Conservation (phyloP, 768 basidiomycete species). For the Collybiopsis confluens region DNA sequence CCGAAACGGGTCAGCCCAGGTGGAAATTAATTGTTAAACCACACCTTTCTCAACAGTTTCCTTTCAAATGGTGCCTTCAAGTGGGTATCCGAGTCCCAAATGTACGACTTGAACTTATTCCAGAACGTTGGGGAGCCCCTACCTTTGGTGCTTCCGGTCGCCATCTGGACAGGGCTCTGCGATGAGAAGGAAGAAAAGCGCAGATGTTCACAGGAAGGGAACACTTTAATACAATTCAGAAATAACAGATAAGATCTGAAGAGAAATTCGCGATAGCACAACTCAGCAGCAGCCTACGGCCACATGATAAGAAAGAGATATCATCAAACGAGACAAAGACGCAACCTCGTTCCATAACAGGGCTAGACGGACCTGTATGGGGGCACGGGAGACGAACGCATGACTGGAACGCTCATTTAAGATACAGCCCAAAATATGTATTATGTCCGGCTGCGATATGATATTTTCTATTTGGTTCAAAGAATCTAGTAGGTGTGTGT, state of each 20-base stretch:
- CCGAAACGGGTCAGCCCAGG: too few species aligned
- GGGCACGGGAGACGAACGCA: too few species aligned
- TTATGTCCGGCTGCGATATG: neutral
- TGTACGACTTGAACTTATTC: conserved; percentile 16
- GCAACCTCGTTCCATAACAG: too few species aligned
- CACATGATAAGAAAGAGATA: conserved; percentile 2
- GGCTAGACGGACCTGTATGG: too few species aligned
- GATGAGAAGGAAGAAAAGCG: neutral
- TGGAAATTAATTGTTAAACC: too few species aligned
- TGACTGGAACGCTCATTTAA: too few species aligned
- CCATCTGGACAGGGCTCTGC: neutral
- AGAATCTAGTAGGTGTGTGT: neutral
- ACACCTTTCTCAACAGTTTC: conserved; percentile 17
- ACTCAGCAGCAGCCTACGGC: neutral
- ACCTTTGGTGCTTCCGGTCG: neutral
- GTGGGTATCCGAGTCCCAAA: conserved; percentile 22
- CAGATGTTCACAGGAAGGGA: neutral
- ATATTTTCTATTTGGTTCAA: neutral
- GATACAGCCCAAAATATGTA: neutral
- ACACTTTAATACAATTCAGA: neutral
- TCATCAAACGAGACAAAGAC: neutral
- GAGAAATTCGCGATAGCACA: neutral
- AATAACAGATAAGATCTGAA: neutral
- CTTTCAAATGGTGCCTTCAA: conserved; percentile 18
- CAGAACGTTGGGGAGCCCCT: neutral